Percentiles rank a stretch among this genome's conserved stretches.
Conservation (phyloP, 805 yeast species). For the Wickerhamomyces canadensis region DNA sequence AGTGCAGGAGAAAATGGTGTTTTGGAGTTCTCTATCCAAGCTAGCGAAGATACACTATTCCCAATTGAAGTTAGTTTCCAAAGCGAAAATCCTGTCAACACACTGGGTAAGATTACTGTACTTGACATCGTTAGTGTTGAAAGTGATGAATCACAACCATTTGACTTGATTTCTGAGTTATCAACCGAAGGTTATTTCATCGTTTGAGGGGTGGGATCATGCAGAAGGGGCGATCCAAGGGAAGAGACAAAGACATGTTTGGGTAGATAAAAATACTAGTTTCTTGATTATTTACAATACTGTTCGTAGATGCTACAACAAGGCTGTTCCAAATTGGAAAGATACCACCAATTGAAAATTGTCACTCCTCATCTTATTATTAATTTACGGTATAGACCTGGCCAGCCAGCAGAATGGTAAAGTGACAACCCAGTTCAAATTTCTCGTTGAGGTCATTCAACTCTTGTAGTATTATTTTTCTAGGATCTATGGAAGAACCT, state of each 20-base stretch:
- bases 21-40: constrained; percentile 73
- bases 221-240: background rate
- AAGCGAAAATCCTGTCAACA: constrained; percentile 39
- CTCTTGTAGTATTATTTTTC: constrained; percentile 45
- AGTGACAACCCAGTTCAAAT: constrained; percentile 36
- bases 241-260: background rate
- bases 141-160: constrained; percentile 58
- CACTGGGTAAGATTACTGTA: constrained; percentile 64
- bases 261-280: background rate
- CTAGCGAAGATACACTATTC: constrained; percentile 79
- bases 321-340: too few species aligned
- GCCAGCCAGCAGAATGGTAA: constrained; percentile 55
- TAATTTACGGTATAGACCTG: constrained; percentile 29
- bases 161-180: constrained; percentile 55
- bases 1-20: constrained; percentile 56
- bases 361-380: too few species aligned
- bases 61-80: constrained; percentile 75
- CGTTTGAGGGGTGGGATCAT: constrained; percentile 26
- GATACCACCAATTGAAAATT: background rate
- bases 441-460: constrained; percentile 39
- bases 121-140: constrained; percentile 47
- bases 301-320: background rate
- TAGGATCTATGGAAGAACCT: constrained; percentile 42
- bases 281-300: background rate
- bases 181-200: constrained; percentile 55